These are phyloP conservation scores for Leishmania major DNA, from an alignment of 208 protist genomes.

Conservation along the genomic window DNA sequence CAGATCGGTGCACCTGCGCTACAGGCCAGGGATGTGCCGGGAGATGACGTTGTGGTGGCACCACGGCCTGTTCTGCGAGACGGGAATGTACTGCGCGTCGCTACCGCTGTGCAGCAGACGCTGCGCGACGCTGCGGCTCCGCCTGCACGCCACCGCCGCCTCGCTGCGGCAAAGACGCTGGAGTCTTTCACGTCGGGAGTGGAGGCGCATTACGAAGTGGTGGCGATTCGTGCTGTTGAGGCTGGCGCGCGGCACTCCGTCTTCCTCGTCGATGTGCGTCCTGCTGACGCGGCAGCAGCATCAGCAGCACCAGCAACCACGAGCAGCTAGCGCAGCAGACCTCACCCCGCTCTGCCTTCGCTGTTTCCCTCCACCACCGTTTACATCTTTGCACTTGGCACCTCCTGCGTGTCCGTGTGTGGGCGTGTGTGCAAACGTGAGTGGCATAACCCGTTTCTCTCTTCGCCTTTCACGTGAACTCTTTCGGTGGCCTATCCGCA, in stretches of 20 bases:
- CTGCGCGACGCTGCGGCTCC: slow-evolving; percentile 5
- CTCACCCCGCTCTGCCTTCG: neutral
- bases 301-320: neutral
- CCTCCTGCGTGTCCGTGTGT: neutral
- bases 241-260: slow-evolving; percentile 76
- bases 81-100: slow-evolving; percentile 39
- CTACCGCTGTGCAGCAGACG: slow-evolving; percentile 7
- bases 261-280: slow-evolving; percentile 63
- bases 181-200: neutral
- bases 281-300: neutral
- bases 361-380: neutral
- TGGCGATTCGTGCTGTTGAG: slow-evolving; percentile 38
- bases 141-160: neutral
- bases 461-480: neutral
- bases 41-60: slow-evolving; percentile 14
- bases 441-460: neutral
- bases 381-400: neutral
- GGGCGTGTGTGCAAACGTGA: neutral
- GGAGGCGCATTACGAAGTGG: slow-evolving; percentile 31
- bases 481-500: neutral
- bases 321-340: neutral
- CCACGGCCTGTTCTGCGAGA: slow-evolving; percentile 31
- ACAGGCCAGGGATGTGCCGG: neutral
- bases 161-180: neutral
- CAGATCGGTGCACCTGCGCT: slow-evolving; percentile 48